Conservation (phyloP, 2,329 filamentous ascomycete species). For the Microsporum ferrugineum region DNA sequence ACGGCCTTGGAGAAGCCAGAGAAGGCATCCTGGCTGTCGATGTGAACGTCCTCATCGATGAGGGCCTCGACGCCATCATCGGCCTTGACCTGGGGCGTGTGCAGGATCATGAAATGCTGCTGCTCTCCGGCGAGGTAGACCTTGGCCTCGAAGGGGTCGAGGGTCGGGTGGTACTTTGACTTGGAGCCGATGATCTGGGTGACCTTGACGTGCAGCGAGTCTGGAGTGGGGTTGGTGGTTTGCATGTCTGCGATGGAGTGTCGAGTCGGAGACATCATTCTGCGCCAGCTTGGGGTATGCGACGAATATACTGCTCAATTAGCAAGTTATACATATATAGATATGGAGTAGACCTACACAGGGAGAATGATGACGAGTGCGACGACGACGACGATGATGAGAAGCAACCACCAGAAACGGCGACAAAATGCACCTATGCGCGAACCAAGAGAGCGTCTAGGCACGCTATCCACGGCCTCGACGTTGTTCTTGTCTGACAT, state of each 20-base stretch:
- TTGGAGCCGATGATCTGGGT: constrained; percentile 37
- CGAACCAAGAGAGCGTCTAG: constrained; percentile 20
- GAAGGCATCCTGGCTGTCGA: constrained; percentile 38
- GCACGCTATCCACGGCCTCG: constrained; percentile 5
- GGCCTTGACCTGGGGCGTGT: constrained; percentile 37
- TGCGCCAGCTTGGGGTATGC: constrained; percentile 50
- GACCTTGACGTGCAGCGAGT: constrained; percentile 41
- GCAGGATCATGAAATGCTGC: constrained; percentile 35
- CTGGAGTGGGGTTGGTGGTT: constrained; percentile 40
- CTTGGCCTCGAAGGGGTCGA: constrained; percentile 44
- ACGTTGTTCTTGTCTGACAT: constrained; percentile 11
- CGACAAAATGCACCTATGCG: constrained; percentile 26
- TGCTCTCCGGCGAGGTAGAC: constrained; percentile 37
- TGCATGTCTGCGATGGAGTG: constrained; percentile 41
- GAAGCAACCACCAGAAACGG: constrained; percentile 45
- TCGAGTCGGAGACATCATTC: constrained; percentile 41
- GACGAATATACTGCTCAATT: constrained; percentile 43
- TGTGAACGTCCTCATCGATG: constrained; percentile 35
- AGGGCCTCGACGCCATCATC: constrained; percentile 32
- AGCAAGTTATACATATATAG: background rate
- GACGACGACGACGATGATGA: constrained; percentile 41
- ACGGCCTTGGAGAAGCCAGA: constrained; percentile 39
- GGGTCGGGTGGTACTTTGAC: constrained; percentile 43
- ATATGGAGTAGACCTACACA: constrained; percentile 33
- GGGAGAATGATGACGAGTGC: constrained; percentile 45